Base-by-base conservation (phyloP, 169 alveolate species). In the Babesia microti region DNA sequence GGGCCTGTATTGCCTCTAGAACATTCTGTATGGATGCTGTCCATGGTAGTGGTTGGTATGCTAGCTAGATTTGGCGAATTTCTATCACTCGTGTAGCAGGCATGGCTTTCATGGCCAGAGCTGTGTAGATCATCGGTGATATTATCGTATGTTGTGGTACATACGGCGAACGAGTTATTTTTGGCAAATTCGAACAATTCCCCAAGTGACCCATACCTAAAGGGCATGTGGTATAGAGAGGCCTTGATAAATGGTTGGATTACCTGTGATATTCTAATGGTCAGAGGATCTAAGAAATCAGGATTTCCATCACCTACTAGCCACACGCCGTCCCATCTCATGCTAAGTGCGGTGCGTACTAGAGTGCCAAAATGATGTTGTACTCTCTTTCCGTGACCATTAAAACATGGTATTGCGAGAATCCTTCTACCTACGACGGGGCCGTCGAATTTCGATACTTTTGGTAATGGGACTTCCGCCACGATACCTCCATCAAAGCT, bases 281-380 rank as follows among this genome's bases (percentile, higher is more conserved):
- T 15, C 27, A 42, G 55, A 26, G 76, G 76, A 44, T 65, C 70
- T 9, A 65, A 56, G 28, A 65, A 43, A 49, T 65, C 76, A 22
- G 41, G 59, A 22, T 43, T 56, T 28, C 65, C 70, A 34, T 65
- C 53, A 23, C 27, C 11, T 24, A 65, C 59, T 27, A 65, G 21
- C 70, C 72, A 65, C 12, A 65, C 43, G 6, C 65, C 68, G 59
- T 65, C 70, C 76, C 76, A 65, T 30, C 55, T 60, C 30, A 65
- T 51, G n/a, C 66, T 70, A 29, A 54, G 76, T 15, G 76, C 76
- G 15, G 70, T 50, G 26, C 76, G 52, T 42, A 65, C 51, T 11
- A 65, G 35, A 26, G 76, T 0, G 68, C 60, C 40, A 50, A 34
- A 12, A 48, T 22, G 36, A 21, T 40, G 28, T 34, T 40, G 29